phyloP scores from a whole-genome alignment of 164 flowering plant genomes.

The Saururus chinensis region DNA sequence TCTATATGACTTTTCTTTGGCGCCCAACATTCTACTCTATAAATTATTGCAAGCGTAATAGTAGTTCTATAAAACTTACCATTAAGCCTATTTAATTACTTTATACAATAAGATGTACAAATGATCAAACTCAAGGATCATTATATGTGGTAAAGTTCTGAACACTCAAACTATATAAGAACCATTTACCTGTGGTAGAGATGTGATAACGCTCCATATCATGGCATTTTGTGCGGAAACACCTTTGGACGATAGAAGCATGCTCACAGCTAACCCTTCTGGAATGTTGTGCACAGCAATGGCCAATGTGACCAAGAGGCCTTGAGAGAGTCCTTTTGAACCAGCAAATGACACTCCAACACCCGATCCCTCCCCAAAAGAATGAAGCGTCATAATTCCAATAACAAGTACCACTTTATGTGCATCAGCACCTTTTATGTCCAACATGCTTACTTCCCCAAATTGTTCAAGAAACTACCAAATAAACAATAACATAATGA shows the following conservation, averaged over 20 bases:
- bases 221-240: constrained; percentile 97
- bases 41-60: too few species aligned
- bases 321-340: constrained; percentile 94
- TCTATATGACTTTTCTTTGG: too few species aligned
- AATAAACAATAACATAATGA: background rate
- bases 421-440: constrained; percentile 98
- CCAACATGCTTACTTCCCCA: constrained; percentile 98
- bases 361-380: constrained; percentile 99
- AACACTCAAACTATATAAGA: background rate
- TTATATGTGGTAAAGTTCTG: too few species aligned
- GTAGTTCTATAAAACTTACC: too few species aligned
- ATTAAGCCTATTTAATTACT: too few species aligned
- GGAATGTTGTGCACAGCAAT: constrained; percentile 99
- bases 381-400: constrained; percentile 99
- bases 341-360: constrained; percentile 99
- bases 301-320: constrained; percentile 86
- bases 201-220: constrained; percentile 97
- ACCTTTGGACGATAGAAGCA: constrained; percentile 95
- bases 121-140: too few species aligned
- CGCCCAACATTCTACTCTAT: too few species aligned
- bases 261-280: constrained; percentile 97
- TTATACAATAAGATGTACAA: too few species aligned
- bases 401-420: constrained; percentile 84
- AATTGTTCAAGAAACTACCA: constrained; percentile 82
- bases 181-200: constrained; percentile 81